phyloP scores from a whole-genome alignment of 306 rosid species.

The Gillenia trifoliata region DNA sequence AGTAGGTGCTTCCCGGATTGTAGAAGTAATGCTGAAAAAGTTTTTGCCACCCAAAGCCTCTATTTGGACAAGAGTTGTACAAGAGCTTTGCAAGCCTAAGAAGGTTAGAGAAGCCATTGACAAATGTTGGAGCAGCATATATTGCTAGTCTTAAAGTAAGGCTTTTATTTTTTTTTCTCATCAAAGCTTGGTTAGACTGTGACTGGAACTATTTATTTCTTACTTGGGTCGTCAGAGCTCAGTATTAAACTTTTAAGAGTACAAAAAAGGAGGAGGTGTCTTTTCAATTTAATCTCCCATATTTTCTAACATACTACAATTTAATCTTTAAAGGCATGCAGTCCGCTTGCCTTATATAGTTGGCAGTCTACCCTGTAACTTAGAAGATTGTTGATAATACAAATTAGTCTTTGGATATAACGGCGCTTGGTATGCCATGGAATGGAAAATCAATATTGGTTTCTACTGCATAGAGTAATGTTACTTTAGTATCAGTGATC shows the following conservation, averaged over 20 bases:
- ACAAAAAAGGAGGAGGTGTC: background rate
- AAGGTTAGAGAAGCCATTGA: constrained; percentile 42
- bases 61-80: constrained; percentile 69
- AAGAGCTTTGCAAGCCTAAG: constrained; percentile 55
- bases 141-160: constrained; percentile 33
- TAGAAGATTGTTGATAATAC: background rate
- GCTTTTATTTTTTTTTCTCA: background rate
- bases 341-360: background rate
- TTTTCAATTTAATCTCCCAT: background rate
- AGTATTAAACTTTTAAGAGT: background rate
- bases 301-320: background rate
- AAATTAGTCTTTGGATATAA: background rate
- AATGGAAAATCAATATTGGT: background rate
- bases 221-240: background rate
- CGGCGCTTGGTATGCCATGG: background rate
- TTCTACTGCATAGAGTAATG: background rate
- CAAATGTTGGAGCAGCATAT: constrained; percentile 61
- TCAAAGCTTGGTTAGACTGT: constrained; percentile 4
- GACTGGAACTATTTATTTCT: background rate
- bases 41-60: constrained; percentile 61
- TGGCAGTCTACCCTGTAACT: background rate
- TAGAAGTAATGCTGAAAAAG: constrained; percentile 68
- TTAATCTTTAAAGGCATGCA: background rate
- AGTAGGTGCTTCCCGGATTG: constrained; percentile 50
- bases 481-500: background rate